Evolutionary conservation across 352 stramenopile genomes (phyloP).

Genomic region (Phytophthora hybrid): DNA sequence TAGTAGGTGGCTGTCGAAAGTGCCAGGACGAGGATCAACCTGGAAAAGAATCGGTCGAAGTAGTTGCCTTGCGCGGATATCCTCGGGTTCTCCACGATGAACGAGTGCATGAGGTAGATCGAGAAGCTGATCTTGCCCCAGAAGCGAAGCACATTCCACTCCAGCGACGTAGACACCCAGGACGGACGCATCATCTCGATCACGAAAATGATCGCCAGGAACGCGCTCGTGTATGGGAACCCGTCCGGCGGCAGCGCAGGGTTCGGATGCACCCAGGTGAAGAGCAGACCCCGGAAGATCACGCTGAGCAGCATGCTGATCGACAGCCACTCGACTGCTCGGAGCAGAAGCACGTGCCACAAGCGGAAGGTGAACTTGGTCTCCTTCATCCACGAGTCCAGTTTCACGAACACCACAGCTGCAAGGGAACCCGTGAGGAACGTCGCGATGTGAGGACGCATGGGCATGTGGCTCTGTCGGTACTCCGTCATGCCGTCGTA

Average conservation of each 20-base stretch:
- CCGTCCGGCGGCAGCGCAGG: slow-evolving; percentile 27
- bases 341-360: slow-evolving; percentile 32
- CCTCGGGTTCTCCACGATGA: slow-evolving; percentile 32
- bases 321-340: slow-evolving; percentile 26
- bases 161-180: slow-evolving; percentile 26
- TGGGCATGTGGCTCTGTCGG: slow-evolving; percentile 35
- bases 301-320: slow-evolving; percentile 43
- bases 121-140: slow-evolving; percentile 43
- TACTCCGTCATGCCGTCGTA: slow-evolving; percentile 29
- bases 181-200: slow-evolving; percentile 36
- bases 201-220: slow-evolving; percentile 33
- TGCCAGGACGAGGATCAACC: slow-evolving; percentile 38
- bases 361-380: slow-evolving; percentile 26
- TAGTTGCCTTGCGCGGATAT: slow-evolving; percentile 17
- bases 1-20: slow-evolving; percentile 46
- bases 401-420: slow-evolving; percentile 39
- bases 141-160: slow-evolving; percentile 37
- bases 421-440: slow-evolving; percentile 52
- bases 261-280: slow-evolving; percentile 33
- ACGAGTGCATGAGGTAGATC: slow-evolving; percentile 36
- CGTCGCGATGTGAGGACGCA: slow-evolving; percentile 42
- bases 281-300: slow-evolving; percentile 33
- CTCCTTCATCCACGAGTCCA: slow-evolving; percentile 30
- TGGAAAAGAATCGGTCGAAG: slow-evolving; percentile 49
- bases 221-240: slow-evolving; percentile 30